These are phyloP conservation scores for Blastocystis sp. DNA, from an alignment of 352 stramenopile species.

Conservation along the genomic window DNA sequence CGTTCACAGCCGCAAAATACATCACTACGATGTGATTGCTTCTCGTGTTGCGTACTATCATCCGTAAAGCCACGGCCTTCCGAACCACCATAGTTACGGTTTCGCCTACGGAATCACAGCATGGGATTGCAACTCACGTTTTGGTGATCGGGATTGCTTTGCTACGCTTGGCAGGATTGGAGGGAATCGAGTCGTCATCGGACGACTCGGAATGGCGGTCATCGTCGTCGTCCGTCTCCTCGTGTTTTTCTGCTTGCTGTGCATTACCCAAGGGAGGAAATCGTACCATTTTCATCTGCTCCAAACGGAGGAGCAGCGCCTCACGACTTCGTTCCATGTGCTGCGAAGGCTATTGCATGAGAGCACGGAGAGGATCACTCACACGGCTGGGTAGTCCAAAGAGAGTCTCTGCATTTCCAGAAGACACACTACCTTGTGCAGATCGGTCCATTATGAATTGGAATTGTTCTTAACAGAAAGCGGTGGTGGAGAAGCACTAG, in stretches of 20 bases:
- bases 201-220: not conserved
- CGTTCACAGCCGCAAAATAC: conserved; percentile 26
- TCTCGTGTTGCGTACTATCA: not conserved
- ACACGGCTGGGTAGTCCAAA: conserved; percentile 30
- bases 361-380: not conserved
- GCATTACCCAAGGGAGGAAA: not conserved
- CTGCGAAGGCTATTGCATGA: conserved; percentile 15
- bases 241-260: not conserved
- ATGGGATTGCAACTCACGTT: not conserved
- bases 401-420: not conserved
- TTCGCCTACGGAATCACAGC: not conserved
- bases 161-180: not conserved
- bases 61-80: conserved; percentile 53
- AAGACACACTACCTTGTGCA: no score
- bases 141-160: conserved; percentile 46
- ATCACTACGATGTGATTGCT: conserved; percentile 39
- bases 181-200: not conserved
- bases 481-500: no score
- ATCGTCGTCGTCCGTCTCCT: not conserved
- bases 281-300: conserved; percentile 45
- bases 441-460: no score
- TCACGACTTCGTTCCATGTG: conserved; percentile 51
- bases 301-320: conserved; percentile 44
- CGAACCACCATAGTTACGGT: not conserved
- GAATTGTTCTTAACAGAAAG: no score